A percentile compares a stretch with the other conserved stretches of the same genome.
Conservation (phyloP, 495 filamentous ascomycete species). For the Tuber aestivum region DNA sequence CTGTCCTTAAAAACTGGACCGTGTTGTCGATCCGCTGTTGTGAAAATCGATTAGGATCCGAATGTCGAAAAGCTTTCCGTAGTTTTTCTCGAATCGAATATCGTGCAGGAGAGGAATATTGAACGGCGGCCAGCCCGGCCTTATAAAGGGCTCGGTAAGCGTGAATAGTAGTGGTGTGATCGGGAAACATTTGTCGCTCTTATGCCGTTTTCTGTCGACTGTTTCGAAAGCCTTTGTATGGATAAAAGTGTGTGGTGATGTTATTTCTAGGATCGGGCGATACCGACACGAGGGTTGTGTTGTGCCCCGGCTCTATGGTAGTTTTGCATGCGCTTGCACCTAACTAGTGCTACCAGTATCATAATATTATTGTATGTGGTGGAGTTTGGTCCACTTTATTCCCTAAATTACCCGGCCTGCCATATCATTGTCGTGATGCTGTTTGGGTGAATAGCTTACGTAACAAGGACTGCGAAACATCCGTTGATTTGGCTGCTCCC, state of each 20-base stretch:
- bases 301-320: no score
- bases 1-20: constrained; percentile 66
- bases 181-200: constrained; percentile 6
- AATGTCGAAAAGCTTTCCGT: constrained; percentile 64
- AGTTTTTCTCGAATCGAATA: constrained; percentile 60
- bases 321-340: no score
- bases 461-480: background rate
- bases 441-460: background rate
- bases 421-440: background rate
- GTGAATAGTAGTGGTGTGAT: constrained; percentile 51
- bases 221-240: background rate
- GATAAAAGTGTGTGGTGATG: background rate
- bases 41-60: constrained; percentile 52
- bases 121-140: constrained; percentile 66
- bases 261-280: background rate
- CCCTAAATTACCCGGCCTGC: constrained; percentile 1
- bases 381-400: background rate
- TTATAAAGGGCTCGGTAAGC: constrained; percentile 78
- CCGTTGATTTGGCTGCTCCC: background rate
- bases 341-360: no score
- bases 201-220: background rate
- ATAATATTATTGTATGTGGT: no score
- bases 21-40: constrained; percentile 62
- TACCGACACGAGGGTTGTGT: background rate
- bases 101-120: constrained; percentile 71